Base-by-base conservation (phyloP, 2,329 filamentous ascomycete species). In the Aspergillus glaucus region DNA sequence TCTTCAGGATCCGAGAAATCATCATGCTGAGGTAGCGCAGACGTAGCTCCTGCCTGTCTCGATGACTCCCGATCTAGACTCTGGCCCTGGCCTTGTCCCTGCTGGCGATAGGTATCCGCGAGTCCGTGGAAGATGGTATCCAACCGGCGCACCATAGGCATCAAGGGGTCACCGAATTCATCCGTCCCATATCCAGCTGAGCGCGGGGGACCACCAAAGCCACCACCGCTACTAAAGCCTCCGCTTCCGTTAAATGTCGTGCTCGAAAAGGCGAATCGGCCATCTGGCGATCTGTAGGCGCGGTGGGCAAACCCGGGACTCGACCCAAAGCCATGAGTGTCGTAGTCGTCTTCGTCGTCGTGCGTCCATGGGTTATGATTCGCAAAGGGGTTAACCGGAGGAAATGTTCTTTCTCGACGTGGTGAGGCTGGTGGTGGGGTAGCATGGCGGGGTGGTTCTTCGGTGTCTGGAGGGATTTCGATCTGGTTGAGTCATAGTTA, bases 341-440 rank as follows among this genome's bases (percentile, higher is more conserved):
- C 59, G 56, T 47, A 59, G 19, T 48, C 14, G 15, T 75, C 70
- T 48, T 78, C 75, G 34, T 75, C 73, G 30, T 66, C 66, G 46
- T 69, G 59, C 9, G 48, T 53, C 73, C 74, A 79, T 3, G 77
- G 75, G 49, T 78, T 69, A 52, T 78, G 73, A 48, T 73, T 55
- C 51, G 64, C 58, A 51, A 71, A 65, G 6, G 70, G 63, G 47
- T 73, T 62, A 37, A 51, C 43, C 17, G 51, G 49, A 15, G 53
- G 41, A 15, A 54, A 55, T 17, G 60, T 37, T 46, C 51, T 7
- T 58, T 49, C 21, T 50, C 51, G 47, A 37, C 55, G 45, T 55
- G 54, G 50, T 36, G 56, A 52, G 56, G 56, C 65, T 51, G 47
- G 57, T 54, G 48, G 63, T 58, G 56, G 69, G 67, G 51, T 55